phyloP scores from a whole-genome alignment of 2,329 filamentous ascomycete species.

The Aureobasidium sp. region DNA sequence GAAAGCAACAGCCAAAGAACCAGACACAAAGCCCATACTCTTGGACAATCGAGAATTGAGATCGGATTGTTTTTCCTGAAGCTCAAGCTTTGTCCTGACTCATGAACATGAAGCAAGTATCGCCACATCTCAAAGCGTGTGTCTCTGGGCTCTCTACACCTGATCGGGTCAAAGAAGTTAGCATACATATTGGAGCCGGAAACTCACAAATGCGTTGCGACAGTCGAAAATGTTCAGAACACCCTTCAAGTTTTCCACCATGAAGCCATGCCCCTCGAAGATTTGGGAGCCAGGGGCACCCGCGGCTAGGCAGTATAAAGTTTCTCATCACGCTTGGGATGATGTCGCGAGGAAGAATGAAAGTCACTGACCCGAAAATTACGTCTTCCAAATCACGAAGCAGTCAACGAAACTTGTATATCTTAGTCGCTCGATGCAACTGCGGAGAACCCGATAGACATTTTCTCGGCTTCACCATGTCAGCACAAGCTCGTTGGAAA shows the following conservation, averaged over 20 bases:
- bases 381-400: not conserved
- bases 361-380: not conserved
- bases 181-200: not conserved
- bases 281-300: not conserved
- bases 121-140: too few relatives aligned
- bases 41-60: not conserved
- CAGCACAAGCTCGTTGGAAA: not conserved
- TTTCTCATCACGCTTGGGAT: not conserved
- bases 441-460: not conserved
- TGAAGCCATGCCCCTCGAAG: not conserved
- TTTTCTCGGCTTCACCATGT: not conserved
- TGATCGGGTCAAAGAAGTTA: not conserved
- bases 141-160: not conserved
- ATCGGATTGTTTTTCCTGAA: not conserved
- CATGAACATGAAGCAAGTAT: too few relatives aligned
- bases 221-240: not conserved
- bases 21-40: not conserved
- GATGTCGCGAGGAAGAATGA: not conserved
- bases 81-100: too few relatives aligned
- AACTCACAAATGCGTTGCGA: not conserved
- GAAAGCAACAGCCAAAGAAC: too few relatives aligned
- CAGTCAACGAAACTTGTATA: not conserved
- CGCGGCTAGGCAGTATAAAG: not conserved
- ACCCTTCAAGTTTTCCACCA: not conserved
- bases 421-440: not conserved